phyloP scores from a whole-genome alignment of 2,329 filamentous ascomycete genomes.

The Diaporthe capsici region DNA sequence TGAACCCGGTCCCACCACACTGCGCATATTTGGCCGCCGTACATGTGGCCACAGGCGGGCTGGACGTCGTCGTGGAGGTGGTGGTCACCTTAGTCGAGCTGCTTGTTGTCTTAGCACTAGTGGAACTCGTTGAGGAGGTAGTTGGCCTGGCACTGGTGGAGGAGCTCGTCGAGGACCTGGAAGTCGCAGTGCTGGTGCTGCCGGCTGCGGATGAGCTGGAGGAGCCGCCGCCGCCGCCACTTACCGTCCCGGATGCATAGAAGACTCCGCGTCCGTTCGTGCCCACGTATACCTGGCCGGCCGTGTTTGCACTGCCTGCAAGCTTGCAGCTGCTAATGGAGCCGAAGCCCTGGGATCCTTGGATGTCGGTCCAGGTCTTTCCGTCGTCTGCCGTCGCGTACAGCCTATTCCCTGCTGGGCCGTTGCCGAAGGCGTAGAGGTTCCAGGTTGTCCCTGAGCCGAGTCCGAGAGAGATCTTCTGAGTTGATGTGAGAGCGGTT shows the following conservation, averaged over 20 bases:
- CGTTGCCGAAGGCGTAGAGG: slow-evolving; percentile 62
- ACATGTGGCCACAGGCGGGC: slow-evolving; percentile 37
- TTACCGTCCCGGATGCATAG: slow-evolving; percentile 49
- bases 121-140: slow-evolving; percentile 24
- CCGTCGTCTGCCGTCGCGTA: slow-evolving; percentile 62
- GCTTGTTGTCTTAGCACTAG: slow-evolving; percentile 24
- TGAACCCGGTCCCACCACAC: slow-evolving; percentile 54
- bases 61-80: slow-evolving; percentile 38
- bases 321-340: slow-evolving; percentile 56
- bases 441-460: slow-evolving; percentile 59
- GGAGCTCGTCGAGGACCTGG: slow-evolving; percentile 19
- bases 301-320: slow-evolving; percentile 61
- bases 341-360: slow-evolving; percentile 62
- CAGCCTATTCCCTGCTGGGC: slow-evolving; percentile 57
- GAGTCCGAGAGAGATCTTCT: slow-evolving; percentile 60
- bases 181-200: slow-evolving; percentile 42
- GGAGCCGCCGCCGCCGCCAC: slow-evolving; percentile 38
- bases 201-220: slow-evolving; percentile 28
- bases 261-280: slow-evolving; percentile 65
- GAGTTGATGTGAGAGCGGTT: slow-evolving; percentile 53
- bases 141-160: slow-evolving; percentile 32
- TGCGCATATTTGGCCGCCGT: slow-evolving; percentile 51
- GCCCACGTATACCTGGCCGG: slow-evolving; percentile 63
- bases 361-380: slow-evolving; percentile 61
- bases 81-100: slow-evolving; percentile 42